Evolutionary conservation across 345 rosid species (phyloP).

Genomic region (Laguncularia racemosa): DNA sequence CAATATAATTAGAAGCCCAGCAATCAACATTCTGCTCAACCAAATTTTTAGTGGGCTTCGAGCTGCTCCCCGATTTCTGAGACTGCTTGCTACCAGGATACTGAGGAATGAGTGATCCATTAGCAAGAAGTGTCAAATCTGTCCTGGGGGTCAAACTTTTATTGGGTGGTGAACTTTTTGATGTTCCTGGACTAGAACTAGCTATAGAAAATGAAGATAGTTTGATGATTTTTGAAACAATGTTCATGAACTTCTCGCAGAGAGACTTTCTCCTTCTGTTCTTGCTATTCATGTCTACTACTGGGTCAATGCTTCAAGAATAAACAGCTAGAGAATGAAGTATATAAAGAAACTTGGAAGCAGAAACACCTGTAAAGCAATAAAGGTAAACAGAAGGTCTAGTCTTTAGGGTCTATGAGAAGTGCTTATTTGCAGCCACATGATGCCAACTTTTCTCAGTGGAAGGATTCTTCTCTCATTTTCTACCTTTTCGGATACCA

Average conservation of each 20-base stretch:
- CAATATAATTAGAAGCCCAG: constrained; percentile 29
- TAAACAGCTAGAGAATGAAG: too few relatives aligned
- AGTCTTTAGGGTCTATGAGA: background rate
- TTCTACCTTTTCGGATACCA: too few relatives aligned
- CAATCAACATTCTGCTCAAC: constrained; percentile 27
- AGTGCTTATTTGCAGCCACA: too few relatives aligned
- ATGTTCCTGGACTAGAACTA: constrained; percentile 31
- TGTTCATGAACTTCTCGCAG: constrained; percentile 38
- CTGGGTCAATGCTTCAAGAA: too few relatives aligned
- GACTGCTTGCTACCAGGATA: constrained; percentile 17
- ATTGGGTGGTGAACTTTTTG: constrained; percentile 14
- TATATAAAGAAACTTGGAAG: too few relatives aligned
- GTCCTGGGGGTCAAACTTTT: constrained; percentile 2
- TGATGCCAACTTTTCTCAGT: constrained; percentile 9
- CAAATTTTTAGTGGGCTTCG: constrained; percentile 22
- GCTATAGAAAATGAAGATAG: constrained; percentile 44
- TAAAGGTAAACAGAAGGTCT: too few relatives aligned
- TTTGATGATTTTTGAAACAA: constrained; percentile 34
- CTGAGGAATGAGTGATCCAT: constrained; percentile 10
- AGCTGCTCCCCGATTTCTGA: constrained; percentile 14
- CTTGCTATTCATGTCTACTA: constrained; percentile 23
- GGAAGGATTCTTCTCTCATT: background rate
- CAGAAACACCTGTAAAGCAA: too few relatives aligned
- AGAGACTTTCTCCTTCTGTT: constrained; percentile 30
- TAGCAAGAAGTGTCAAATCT: constrained; percentile 7